A percentile compares a stretch with the other conserved stretches of the same genome.
These are phyloP conservation scores for Polyplosphaeria fusca DNA, from an alignment of 495 filamentous ascomycete species.

Conservation along the genomic window DNA sequence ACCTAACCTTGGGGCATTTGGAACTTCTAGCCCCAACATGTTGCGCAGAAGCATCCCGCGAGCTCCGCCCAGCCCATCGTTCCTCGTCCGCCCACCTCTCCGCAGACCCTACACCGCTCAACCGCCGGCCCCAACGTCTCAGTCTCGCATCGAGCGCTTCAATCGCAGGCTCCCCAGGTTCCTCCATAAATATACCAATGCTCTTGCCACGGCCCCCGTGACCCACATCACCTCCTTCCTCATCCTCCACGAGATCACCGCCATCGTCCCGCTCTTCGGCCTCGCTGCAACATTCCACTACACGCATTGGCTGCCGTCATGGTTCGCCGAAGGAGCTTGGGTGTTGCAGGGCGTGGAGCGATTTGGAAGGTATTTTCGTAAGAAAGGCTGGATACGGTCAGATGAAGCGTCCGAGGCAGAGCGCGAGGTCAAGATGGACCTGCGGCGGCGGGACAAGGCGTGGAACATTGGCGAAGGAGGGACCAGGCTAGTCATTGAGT, in stretches of 20 bases:
- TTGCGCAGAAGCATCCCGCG: constrained; percentile 6
- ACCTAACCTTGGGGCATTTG: too few species aligned
- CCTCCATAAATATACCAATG: constrained; percentile 63
- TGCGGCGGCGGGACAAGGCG: constrained; percentile 37
- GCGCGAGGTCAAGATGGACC: constrained; percentile 36
- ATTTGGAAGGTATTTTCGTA: constrained; percentile 57
- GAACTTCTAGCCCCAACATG: constrained; percentile 3
- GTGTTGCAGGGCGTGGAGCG: constrained; percentile 54
- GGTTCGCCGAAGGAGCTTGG: constrained; percentile 50
- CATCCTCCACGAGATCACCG: constrained; percentile 87
- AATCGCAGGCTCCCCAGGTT: constrained; percentile 47
- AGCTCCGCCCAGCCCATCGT: constrained; percentile 3
- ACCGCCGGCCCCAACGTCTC: constrained; percentile 2
- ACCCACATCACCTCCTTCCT: constrained; percentile 85
- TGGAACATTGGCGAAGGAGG: constrained; percentile 42
- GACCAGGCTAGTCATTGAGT: constrained; percentile 47
- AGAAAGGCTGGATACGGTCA: constrained; percentile 56
- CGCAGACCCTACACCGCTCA: constrained; percentile 5
- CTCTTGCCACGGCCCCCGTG: constrained; percentile 69
- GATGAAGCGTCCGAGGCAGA: constrained; percentile 41
- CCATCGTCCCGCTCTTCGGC: constrained; percentile 72
- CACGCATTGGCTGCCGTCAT: constrained; percentile 59
- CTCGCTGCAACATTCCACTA: constrained; percentile 77
- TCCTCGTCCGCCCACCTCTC: constrained; percentile 1
- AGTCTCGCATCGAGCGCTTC: constrained; percentile 52